Percentiles rank a stretch among this genome's conserved stretches.
phyloP scores from a whole-genome alignment of 768 basidiomycete species.

The Kwoniella heveanensis region DNA sequence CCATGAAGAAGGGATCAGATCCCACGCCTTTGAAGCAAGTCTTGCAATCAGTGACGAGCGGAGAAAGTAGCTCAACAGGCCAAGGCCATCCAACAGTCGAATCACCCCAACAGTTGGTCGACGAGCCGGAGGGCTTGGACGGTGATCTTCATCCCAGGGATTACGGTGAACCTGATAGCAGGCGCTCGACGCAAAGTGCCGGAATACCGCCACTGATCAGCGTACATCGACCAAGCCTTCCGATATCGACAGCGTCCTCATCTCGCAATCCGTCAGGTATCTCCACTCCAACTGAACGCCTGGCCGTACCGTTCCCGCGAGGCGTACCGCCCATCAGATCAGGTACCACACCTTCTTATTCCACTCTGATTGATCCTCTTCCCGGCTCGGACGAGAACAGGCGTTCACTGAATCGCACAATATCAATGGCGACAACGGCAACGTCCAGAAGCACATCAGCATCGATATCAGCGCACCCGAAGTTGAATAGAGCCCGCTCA shows the following conservation, averaged over 20 bases:
- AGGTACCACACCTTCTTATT: slow-evolving; percentile 22
- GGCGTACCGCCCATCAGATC: slow-evolving; percentile 7
- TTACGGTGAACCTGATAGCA: slow-evolving; percentile 1
- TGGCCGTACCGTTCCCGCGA: slow-evolving; percentile 7
- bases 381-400: background rate
- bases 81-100: slow-evolving; percentile 1
- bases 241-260: background rate
- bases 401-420: slow-evolving; percentile 12
- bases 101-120: slow-evolving; percentile 16
- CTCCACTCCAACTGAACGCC: slow-evolving; percentile 7
- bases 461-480: background rate
- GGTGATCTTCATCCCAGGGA: slow-evolving; percentile 3
- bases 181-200: slow-evolving; percentile 7
- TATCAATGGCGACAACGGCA: slow-evolving; percentile 5
- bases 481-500: background rate
- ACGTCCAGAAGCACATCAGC: slow-evolving; percentile 6
- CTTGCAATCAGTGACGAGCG: slow-evolving; percentile 8
- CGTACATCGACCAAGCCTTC: slow-evolving; percentile 17
- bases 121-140: slow-evolving; percentile 21
- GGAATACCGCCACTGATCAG: slow-evolving; percentile 13
- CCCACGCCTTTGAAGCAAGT: slow-evolving; percentile 43
- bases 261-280: slow-evolving; percentile 5
- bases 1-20: slow-evolving; percentile 37
- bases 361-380: slow-evolving; percentile 14
- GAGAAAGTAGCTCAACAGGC: background rate